Evolutionary conservation across 2,329 filamentous ascomycete genomes (phyloP).

Genomic region (Fusarium nanum): DNA sequence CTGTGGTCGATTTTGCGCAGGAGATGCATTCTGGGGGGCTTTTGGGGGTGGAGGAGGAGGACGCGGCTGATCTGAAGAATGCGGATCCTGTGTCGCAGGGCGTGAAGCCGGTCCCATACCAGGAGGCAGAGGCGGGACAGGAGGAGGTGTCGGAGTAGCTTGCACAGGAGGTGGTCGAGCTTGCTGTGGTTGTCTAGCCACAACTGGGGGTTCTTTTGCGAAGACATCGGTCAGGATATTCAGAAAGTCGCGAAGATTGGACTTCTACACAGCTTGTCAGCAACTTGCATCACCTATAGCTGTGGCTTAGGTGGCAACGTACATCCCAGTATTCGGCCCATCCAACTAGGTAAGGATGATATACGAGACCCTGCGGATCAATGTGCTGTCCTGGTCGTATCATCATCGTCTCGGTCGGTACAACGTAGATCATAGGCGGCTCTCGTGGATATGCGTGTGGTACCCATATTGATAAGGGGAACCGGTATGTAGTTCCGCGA

Average conservation of each 20-base stretch:
- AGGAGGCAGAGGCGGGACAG: slow-evolving; percentile 77
- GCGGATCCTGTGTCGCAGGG: slow-evolving; percentile 52
- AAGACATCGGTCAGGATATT: slow-evolving; percentile 87
- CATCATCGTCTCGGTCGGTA: slow-evolving; percentile 86
- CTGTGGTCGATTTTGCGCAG: slow-evolving; percentile 40
- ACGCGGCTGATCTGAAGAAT: slow-evolving; percentile 48
- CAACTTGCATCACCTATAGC: not conserved
- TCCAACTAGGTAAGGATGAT: slow-evolving; percentile 92
- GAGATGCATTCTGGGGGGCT: slow-evolving; percentile 53
- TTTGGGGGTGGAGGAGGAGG: slow-evolving; percentile 69
- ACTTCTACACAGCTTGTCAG: slow-evolving; percentile 68
- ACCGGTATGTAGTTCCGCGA: slow-evolving; percentile 88
- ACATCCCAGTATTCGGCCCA: slow-evolving; percentile 94
- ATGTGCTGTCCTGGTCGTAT: slow-evolving; percentile 95
- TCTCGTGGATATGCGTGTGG: slow-evolving; percentile 90
- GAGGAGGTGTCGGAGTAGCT: slow-evolving; percentile 65
- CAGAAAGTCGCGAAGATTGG: slow-evolving; percentile 84
- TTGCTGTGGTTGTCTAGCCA: slow-evolving; percentile 70
- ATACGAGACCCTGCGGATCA: slow-evolving; percentile 90
- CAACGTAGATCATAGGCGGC: slow-evolving; percentile 88
- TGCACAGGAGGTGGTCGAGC: slow-evolving; percentile 53
- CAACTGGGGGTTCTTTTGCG: slow-evolving; percentile 92
- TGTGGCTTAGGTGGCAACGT: slow-evolving; percentile 50
- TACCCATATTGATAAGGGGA: slow-evolving; percentile 92
- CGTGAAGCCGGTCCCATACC: slow-evolving; percentile 62